Conservation (phyloP, 331 rosid genomes). For the Arachis monticola region DNA sequence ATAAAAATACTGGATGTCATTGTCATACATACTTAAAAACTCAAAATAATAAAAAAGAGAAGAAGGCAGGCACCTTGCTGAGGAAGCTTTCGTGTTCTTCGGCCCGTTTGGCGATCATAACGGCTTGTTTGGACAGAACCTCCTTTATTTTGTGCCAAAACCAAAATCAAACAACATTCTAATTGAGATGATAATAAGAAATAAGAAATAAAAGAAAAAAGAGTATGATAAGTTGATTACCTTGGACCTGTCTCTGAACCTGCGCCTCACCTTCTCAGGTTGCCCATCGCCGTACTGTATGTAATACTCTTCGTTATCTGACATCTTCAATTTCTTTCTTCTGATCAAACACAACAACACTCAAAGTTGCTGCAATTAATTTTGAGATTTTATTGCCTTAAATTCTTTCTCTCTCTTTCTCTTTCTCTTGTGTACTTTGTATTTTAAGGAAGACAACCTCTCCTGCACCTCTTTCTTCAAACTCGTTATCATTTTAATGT, state of each 20-base stretch:
- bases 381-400: not conserved
- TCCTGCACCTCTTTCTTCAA: too few relatives aligned
- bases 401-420: too few relatives aligned
- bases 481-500: too few relatives aligned
- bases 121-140: constrained; percentile 75
- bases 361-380: not conserved
- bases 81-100: constrained; percentile 84
- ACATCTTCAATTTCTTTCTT: constrained; percentile 40
- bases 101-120: constrained; percentile 82
- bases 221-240: constrained; percentile 36
- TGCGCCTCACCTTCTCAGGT: constrained; percentile 52
- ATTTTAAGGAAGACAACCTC: too few relatives aligned
- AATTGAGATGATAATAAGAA: not conserved
- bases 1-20: constrained; percentile 2
- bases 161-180: not conserved
- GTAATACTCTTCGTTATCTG: constrained; percentile 52
- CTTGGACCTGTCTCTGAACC: constrained; percentile 75
- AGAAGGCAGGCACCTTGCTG: constrained; percentile 59
- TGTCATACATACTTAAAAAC: constrained; percentile 4
- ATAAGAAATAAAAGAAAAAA: not conserved
- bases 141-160: constrained; percentile 59
- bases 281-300: constrained; percentile 53
- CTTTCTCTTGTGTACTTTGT: too few relatives aligned
- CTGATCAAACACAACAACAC: not conserved
- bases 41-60: not conserved